Percentiles rank a stretch among this genome's conserved stretches.
Conservation (phyloP, 1,284 basidiomycete genomes). For the Mycena citricolor region DNA sequence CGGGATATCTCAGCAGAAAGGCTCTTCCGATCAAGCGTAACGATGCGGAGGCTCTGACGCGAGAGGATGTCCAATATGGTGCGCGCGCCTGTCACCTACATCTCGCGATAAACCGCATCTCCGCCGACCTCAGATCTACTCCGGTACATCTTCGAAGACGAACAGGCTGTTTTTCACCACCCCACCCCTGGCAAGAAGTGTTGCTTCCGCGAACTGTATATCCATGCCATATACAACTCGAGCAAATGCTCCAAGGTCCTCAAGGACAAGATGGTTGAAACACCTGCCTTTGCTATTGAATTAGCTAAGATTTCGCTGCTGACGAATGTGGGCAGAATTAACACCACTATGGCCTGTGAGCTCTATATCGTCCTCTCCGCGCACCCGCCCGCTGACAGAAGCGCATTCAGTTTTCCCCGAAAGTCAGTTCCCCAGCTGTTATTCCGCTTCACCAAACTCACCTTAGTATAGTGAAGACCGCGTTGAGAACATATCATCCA, state of each 20-base stretch:
- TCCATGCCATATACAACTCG: conserved; percentile 76
- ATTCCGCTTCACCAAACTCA: too few species aligned
- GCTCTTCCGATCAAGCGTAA: conserved; percentile 74
- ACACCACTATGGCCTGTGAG: conserved; percentile 92
- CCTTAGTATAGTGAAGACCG: conserved; percentile 59
- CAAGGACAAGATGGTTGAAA: conserved; percentile 82
- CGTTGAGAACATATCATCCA: conserved; percentile 80
- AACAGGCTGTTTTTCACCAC: conserved; percentile 61
- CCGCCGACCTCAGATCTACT: conserved; percentile 57
- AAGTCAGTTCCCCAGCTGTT: conserved; percentile 37
- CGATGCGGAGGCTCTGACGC: conserved; percentile 75
- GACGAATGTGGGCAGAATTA: conserved; percentile 91
- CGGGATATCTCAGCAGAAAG: conserved; percentile 69
- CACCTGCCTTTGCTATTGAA: conserved; percentile 77
- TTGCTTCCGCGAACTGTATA: conserved; percentile 83
- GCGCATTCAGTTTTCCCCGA: conserved; percentile 65
- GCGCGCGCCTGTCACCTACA: neutral
- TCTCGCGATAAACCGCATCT: neutral
- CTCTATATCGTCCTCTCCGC: conserved; percentile 23
- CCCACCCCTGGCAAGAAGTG: conserved; percentile 49
- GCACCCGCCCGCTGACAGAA: conserved; percentile 40
- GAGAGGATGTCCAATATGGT: conserved; percentile 78
- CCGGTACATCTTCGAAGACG: conserved; percentile 73
- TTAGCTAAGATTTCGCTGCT: conserved; percentile 84
- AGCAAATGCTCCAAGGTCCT: conserved; percentile 84